Evolutionary conservation across 805 yeast genomes (phyloP), one percentile per base, ranked within the genome.

Genomic region (Pichia cephalocereana): DNA sequence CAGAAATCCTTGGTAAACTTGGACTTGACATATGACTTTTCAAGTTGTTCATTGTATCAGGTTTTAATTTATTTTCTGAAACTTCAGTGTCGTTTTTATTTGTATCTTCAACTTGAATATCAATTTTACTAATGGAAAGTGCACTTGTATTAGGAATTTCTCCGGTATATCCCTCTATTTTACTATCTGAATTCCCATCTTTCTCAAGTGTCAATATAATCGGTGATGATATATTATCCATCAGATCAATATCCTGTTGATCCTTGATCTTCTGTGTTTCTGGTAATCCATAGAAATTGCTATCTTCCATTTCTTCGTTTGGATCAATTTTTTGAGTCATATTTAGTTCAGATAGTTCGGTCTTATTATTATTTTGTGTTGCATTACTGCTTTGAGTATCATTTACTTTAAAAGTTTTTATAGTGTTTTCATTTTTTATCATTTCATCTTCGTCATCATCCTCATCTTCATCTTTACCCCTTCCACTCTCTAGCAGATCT

Each of bases 91-190:
- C 30, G 12, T 11, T 30, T 17, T 8, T 30, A 10, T 40, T 40
- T 7, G 18, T 15, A 6, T 31, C 17, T 12, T 40, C 26, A 14
- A 28, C 23, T 11, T 51, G 41, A n/a, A 49, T 18, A 8, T 41
- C 43, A 6, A 49, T 28, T 19, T 43, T 46, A 31, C 52, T 49
- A 3, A 37, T 28, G 5, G 52, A 51, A 2, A 43, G 34, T 8
- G 41, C 45, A 40, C 56, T 53, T 2, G 56, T 53, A 30, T 53
- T 53, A n/a, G 56, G 56, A 4, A 53, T 36, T 23, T 52, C 54
- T 28, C 44, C 36, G 12, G 44, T 50, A 38, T 32, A 12, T 32
- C 18, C 27, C 5, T 37, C 40, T 18, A 12, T 10, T 30, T 30
- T 30, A 12, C 12, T 37, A 32, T 41, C 41, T 45, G 14, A 27